phyloP scores from a whole-genome alignment of 306 rosid genomes.

The Mimosa bimucronata region DNA sequence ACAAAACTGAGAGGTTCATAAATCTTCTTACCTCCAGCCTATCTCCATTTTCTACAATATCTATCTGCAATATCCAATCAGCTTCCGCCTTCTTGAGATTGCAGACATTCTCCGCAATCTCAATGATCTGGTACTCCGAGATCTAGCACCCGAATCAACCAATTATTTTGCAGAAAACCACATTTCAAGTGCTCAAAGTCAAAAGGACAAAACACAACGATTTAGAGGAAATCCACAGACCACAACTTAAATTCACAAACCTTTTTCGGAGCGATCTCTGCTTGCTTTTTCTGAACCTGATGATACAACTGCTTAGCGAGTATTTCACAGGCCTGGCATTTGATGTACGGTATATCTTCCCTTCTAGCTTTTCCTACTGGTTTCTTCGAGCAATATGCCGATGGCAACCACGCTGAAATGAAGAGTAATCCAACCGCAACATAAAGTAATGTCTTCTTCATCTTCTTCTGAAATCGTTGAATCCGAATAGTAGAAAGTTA shows the following conservation, averaged over 20 bases:
- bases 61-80: slow-evolving; percentile 91
- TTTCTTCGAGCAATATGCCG: slow-evolving; percentile 67
- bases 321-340: slow-evolving; percentile 90
- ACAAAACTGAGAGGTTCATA: slow-evolving; percentile 6
- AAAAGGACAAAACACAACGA: background rate
- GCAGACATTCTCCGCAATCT: slow-evolving; percentile 92
- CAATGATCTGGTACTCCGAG: slow-evolving; percentile 90
- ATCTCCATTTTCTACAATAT: slow-evolving; percentile 80
- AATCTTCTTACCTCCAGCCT: slow-evolving; percentile 63
- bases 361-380: slow-evolving; percentile 65
- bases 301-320: slow-evolving; percentile 74
- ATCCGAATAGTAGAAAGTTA: background rate
- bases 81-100: slow-evolving; percentile 90
- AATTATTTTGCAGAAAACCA: slow-evolving; percentile 27
- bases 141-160: slow-evolving; percentile 53
- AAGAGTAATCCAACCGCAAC: slow-evolving; percentile 46
- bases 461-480: slow-evolving; percentile 31
- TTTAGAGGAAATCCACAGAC: slow-evolving; percentile 30
- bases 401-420: slow-evolving; percentile 55
- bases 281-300: slow-evolving; percentile 71
- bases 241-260: slow-evolving; percentile 56
- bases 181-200: slow-evolving; percentile 23
- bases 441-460: slow-evolving; percentile 54
- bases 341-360: slow-evolving; percentile 81
- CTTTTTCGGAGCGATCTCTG: slow-evolving; percentile 88